phyloP scores from a whole-genome alignment of 176 grass and related monocot species.

The Bolboschoenus planiculmis region DNA sequence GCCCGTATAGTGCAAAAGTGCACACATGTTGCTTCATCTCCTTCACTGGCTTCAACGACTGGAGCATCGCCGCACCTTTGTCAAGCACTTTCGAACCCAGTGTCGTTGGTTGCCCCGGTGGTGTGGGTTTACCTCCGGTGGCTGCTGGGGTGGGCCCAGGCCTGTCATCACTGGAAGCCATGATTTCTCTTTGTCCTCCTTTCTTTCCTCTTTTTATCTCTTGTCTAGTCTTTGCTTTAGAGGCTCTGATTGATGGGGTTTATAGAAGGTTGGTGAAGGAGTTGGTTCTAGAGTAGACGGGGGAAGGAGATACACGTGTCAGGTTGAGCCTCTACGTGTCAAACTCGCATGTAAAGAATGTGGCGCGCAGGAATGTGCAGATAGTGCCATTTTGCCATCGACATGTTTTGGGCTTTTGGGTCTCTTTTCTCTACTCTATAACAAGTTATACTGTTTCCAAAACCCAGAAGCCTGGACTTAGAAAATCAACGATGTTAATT shows the following conservation, averaged over 20 bases:
- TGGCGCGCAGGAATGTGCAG: constrained; percentile 11
- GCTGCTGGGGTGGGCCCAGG: constrained; percentile 23
- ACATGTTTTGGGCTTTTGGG: not conserved
- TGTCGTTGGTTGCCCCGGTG: constrained; percentile 41
- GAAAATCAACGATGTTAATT: not conserved
- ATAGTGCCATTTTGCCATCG: not conserved
- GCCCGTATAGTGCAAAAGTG: constrained; percentile 69
- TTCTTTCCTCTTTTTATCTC: not conserved
- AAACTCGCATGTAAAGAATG: constrained; percentile 29
- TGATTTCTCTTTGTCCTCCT: not conserved
- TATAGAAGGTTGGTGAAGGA: not conserved
- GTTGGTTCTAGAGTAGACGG: not conserved
- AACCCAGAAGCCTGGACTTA: not conserved
- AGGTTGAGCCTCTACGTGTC: constrained; percentile 35
- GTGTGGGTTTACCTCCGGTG: not conserved
- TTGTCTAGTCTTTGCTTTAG: not conserved
- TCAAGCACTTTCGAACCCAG: constrained; percentile 37
- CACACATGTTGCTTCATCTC: constrained; percentile 78
- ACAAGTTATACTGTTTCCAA: not conserved
- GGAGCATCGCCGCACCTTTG: constrained; percentile 61
- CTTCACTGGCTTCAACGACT: constrained; percentile 57
- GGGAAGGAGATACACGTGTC: not conserved
- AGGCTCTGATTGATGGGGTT: constrained; percentile 13
- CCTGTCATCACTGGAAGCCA: constrained; percentile 66
- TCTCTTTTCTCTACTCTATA: not conserved